A percentile compares a stretch with the other conserved stretches of the same genome.
Conservation (phyloP, 140 eudicot genomes). For the Cichorium intybus region DNA sequence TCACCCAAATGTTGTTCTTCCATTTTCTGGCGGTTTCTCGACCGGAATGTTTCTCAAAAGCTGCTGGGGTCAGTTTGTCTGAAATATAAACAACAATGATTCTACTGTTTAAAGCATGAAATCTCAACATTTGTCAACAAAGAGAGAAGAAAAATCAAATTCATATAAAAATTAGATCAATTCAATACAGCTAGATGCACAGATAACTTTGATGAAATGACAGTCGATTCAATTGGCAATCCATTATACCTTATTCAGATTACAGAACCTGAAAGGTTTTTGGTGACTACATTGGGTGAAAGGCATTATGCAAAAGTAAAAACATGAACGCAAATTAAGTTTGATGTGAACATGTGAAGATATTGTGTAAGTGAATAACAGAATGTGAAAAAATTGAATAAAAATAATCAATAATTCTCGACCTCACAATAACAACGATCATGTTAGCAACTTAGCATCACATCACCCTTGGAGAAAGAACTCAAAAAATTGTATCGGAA, state of each 20-base stretch:
- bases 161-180: background rate
- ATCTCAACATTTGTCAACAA: background rate
- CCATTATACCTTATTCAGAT: background rate
- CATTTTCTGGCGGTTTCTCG: conserved; percentile 62
- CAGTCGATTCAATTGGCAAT: too few relatives aligned
- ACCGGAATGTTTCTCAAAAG: conserved; percentile 77
- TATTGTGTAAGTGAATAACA: background rate
- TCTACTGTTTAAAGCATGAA: background rate
- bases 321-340: conserved; percentile 3
- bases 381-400: background rate
- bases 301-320: background rate
- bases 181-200: background rate
- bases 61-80: conserved; percentile 69
- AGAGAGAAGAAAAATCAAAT: background rate
- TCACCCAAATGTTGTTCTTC: conserved; percentile 67
- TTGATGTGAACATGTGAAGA: conserved; percentile 6
- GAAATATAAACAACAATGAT: background rate
- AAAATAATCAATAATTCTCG: background rate
- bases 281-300: background rate
- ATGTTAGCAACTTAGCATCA: background rate
- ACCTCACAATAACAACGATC: conserved; percentile 9
- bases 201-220: background rate
- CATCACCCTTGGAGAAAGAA: conserved; percentile 7
- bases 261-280: background rate
- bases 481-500: conserved; percentile 2